Evolutionary conservation across 2,329 filamentous ascomycete genomes (phyloP), one percentile per base, ranked within the genome.

Genomic region (Passalora sequoiae): DNA sequence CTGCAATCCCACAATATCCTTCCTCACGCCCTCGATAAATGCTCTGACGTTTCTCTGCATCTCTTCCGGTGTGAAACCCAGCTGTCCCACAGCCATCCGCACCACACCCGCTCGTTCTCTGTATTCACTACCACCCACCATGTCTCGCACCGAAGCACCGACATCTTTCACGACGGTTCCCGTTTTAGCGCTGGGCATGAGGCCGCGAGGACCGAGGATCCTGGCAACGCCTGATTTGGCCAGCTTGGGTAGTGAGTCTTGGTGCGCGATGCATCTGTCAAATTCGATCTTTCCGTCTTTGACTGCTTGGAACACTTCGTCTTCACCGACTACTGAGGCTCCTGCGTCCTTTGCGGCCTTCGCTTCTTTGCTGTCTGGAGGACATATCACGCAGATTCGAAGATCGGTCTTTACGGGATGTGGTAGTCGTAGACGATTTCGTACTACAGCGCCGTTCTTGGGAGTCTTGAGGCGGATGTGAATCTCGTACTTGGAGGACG

Each of bases 181-280:
- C 50, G 80, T 80, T 74, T 95, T 95, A 47, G 77, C 70, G 64
- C 80, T 94, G 4, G 92, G 92, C 92, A 98, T 97, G 60, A 98
- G 68, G 2, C 89, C 89, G 66, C 80, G 83, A 33, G 94, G 92
- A 60, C 92, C 92, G 15, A 98, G 73, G 31, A 95, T 76, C 53
- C 83, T 78, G 51, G 85, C 91, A 51, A 98, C 66, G 1, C 78
- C 80, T 25, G 89, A 84, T 71, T 92, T 89, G 63, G 83, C 84
- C 59, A 98, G 71, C 44, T 85, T 88, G 40, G 77, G 75, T 55
- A 92, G 73, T 56, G 83, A 89, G 56, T 86, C 80, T 38, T 76
- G 74, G 66, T 96, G 89, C 69, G 88, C 94, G 56, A 98, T 80
- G 50, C 89, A 84, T 43, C 86, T 77, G 64, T 97, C 92, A 64